phyloP scores from a whole-genome alignment of 2,329 filamentous ascomycete species.

The Fusarium coicis region DNA sequence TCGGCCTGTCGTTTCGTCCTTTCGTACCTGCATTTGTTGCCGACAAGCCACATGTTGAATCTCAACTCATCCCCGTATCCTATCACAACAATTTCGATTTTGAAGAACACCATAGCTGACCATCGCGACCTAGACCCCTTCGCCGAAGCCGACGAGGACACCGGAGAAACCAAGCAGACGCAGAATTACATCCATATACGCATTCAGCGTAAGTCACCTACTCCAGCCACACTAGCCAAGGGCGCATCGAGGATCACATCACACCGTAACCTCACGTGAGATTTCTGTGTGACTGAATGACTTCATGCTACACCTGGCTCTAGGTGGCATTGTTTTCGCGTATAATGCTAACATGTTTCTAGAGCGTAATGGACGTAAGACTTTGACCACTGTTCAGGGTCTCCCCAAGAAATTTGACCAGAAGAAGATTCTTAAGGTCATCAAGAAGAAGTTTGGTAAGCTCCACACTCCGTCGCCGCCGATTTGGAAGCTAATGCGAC shows the following conservation, averaged over 20 bases:
- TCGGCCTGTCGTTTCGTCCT: slow-evolving; percentile 1
- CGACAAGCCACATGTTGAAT: slow-evolving; percentile 30
- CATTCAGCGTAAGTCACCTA: slow-evolving; percentile 84
- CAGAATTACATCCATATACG: slow-evolving; percentile 99
- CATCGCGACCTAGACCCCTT: slow-evolving; percentile 82
- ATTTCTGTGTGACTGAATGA: slow-evolving; percentile 3
- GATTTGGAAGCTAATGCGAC: not conserved
- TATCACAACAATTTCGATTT: not conserved
- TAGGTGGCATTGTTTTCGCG: not conserved
- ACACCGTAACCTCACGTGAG: slow-evolving; percentile 27
- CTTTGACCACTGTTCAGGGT: slow-evolving; percentile 99
- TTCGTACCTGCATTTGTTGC: slow-evolving; percentile 43
- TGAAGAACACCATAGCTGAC: slow-evolving; percentile 4
- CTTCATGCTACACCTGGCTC: not conserved
- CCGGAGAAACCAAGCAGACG: slow-evolving; percentile 92
- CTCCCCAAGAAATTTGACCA: slow-evolving; percentile 99
- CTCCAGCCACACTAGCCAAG: not conserved
- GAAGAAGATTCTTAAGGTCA: slow-evolving; percentile 99
- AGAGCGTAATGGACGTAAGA: slow-evolving; percentile 99
- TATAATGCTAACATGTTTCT: slow-evolving; percentile 32
- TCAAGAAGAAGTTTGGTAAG: slow-evolving; percentile 99
- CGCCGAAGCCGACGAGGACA: slow-evolving; percentile 99
- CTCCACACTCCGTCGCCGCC: slow-evolving; percentile 1
- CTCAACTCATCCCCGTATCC: slow-evolving; percentile 23
- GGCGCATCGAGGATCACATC: slow-evolving; percentile 7